phyloP scores from a whole-genome alignment of 371 early-diverging fungal species.

The Mortierella sp. region DNA sequence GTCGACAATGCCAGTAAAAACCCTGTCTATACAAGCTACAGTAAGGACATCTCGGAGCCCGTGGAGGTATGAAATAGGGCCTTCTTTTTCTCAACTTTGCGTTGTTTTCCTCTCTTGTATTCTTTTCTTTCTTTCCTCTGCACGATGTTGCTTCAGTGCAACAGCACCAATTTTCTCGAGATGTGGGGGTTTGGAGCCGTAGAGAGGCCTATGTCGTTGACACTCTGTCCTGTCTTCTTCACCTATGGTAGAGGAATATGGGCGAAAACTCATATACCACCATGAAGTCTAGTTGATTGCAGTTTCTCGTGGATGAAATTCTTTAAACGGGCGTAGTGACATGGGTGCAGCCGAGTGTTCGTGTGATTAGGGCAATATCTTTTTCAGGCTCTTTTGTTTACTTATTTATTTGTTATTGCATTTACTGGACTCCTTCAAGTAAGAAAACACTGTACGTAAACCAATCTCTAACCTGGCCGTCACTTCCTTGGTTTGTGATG shows the following conservation, averaged over 20 bases:
- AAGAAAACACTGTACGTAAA: background rate
- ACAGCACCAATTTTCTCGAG: background rate
- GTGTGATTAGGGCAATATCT: background rate
- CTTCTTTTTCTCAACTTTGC: background rate
- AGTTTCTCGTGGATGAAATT: background rate
- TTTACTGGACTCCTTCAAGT: background rate
- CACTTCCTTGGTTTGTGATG: background rate
- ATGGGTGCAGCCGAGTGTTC: background rate
- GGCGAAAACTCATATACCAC: background rate
- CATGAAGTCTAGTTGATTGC: background rate
- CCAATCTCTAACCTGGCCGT: background rate
- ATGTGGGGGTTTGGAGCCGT: background rate
- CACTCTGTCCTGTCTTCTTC: constrained; percentile 4
- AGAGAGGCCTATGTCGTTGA: constrained; percentile 5
- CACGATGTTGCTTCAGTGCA: background rate
- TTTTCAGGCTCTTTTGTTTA: background rate
- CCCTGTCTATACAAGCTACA: constrained; percentile 6
- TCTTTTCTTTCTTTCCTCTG: constrained; percentile 1
- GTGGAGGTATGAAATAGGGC: constrained; percentile 25
- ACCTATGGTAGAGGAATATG: constrained; percentile 6
- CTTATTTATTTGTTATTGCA: background rate
- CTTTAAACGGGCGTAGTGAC: background rate
- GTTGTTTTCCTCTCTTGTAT: background rate
- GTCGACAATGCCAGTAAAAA: constrained; percentile 13
- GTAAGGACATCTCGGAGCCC: constrained; percentile 23